phyloP scores from a whole-genome alignment of 441 rosid species.

The Pelargonium fulgidum region DNA sequence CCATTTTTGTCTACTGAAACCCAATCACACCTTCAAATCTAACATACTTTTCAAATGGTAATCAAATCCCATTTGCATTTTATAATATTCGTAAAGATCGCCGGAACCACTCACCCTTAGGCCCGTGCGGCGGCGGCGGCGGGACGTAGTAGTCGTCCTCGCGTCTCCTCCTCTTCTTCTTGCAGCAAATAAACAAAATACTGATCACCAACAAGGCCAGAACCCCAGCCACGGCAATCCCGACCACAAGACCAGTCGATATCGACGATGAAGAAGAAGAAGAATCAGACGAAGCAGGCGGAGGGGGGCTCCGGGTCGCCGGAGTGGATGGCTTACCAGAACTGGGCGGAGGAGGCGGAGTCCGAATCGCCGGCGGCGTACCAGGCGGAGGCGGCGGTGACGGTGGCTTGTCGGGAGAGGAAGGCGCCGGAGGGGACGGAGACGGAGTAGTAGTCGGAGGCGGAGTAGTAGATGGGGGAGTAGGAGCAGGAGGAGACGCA shows the following conservation, averaged over 20 bases:
- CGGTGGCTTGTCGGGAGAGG: constrained; percentile 28
- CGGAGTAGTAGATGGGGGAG: constrained; percentile 27
- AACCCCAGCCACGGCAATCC: constrained; percentile 72
- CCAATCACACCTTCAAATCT: background rate
- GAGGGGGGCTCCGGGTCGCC: constrained; percentile 19
- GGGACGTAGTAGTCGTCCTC: constrained; percentile 49
- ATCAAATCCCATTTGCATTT: background rate
- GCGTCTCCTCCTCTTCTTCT: constrained; percentile 50
- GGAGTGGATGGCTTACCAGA: constrained; percentile 30
- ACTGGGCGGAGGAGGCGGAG: constrained; percentile 23
- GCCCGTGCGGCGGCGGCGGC: constrained; percentile 49
- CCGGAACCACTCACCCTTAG: constrained; percentile 36
- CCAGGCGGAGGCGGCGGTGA: constrained; percentile 29
- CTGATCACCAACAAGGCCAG: constrained; percentile 37
- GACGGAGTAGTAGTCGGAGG: constrained; percentile 28
- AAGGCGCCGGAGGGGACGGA: constrained; percentile 24
- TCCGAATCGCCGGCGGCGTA: constrained; percentile 19
- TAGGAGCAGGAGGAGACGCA: constrained; percentile 24
- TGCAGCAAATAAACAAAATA: constrained; percentile 43
- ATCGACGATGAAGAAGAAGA: constrained; percentile 21
- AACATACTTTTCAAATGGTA: background rate
- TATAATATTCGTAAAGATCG: background rate
- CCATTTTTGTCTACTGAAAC: background rate
- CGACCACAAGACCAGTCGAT: constrained; percentile 61
- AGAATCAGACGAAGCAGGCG: constrained; percentile 27